Evolutionary conservation across 169 alveolate species (phyloP), one percentile per base, ranked within the genome.

Genomic region (Plasmodium coatneyi): DNA sequence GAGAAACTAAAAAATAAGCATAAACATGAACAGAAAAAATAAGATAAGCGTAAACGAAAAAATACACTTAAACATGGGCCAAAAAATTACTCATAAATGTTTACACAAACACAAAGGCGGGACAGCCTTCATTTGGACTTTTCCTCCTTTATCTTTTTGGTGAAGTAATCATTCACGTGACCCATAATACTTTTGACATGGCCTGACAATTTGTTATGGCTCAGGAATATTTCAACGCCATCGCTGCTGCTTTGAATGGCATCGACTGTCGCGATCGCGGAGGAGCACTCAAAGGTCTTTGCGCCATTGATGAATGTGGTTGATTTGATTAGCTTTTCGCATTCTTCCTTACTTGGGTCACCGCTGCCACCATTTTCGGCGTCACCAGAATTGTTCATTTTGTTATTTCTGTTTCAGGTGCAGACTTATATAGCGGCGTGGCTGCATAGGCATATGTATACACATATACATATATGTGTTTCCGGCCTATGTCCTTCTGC

Each of bases 111-210:
- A 5, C 10, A 60, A 10, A 10, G 14, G 81, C 25, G 30, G 22
- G 36, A 66, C 7, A n/a, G n/a, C 4, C n/a, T 39, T 46, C 82
- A 80, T 43, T 74, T 70, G 16, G 14, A 3, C 36, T 90, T 79
- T n/a, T 66, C 52, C 32, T 90, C 94, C 19, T 90, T 90, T 66
- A 90, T 80, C 56, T 71, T 90, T 90, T 90, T 80, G n/a, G 91
- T 90, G 32, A 90, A 90, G 36, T 80, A 43, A 43, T 90, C 83
- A 71, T 90, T 90, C 22, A 90, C 91, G 22, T 79, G 82, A 66
- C 80, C 83, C 91, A 90, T 90, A n/a, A 90, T 74, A 25, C 92
- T 22, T n/a, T 70, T 79, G 70, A 90, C 82, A n/a, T 90, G 94
- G 14, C 66, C 83, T 25, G 94, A 52, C 72, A 79, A 30, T 30